Percentiles rank a stretch among this genome's conserved stretches.
These are phyloP conservation scores for Sesbania bispinosa DNA, from an alignment of 306 rosid genomes.

Conservation along the genomic window DNA sequence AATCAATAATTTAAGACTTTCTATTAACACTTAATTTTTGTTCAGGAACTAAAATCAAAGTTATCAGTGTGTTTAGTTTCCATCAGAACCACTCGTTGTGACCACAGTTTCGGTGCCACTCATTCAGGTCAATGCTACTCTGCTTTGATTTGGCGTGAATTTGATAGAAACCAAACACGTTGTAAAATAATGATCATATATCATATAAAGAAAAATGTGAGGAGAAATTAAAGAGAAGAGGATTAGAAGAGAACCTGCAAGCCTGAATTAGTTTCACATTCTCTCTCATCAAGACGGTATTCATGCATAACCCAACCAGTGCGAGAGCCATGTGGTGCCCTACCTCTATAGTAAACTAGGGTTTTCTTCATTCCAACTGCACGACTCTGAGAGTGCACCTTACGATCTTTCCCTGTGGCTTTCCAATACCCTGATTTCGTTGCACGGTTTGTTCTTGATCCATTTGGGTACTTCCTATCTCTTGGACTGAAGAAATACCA, in stretches of 20 bases:
- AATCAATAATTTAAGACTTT: too few relatives aligned
- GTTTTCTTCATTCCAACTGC: slow-evolving; percentile 96
- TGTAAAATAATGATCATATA: not conserved
- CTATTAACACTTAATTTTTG: too few relatives aligned
- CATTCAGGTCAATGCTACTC: too few relatives aligned
- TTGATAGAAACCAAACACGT: too few relatives aligned
- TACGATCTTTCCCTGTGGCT: slow-evolving; percentile 92
- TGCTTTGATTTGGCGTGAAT: too few relatives aligned
- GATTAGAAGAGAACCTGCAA: slow-evolving; percentile 71
- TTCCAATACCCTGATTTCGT: slow-evolving; percentile 96
- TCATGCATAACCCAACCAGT: slow-evolving; percentile 98
- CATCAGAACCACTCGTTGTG: too few relatives aligned
- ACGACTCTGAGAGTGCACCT: slow-evolving; percentile 66
- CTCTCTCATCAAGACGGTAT: slow-evolving; percentile 85
- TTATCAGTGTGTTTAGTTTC: too few relatives aligned
- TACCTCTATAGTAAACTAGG: slow-evolving; percentile 90
- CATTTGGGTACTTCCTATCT: slow-evolving; percentile 91
- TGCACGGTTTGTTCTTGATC: slow-evolving; percentile 94
- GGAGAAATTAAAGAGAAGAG: not conserved
- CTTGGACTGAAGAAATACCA: slow-evolving; percentile 97
- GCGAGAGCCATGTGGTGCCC: slow-evolving; percentile 95
- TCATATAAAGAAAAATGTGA: not conserved
- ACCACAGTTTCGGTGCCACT: too few relatives aligned
- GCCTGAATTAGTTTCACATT: slow-evolving; percentile 63
- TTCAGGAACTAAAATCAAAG: too few relatives aligned